Conservation (phyloP, 306 rosid species). For the Arachis stenosperma region DNA sequence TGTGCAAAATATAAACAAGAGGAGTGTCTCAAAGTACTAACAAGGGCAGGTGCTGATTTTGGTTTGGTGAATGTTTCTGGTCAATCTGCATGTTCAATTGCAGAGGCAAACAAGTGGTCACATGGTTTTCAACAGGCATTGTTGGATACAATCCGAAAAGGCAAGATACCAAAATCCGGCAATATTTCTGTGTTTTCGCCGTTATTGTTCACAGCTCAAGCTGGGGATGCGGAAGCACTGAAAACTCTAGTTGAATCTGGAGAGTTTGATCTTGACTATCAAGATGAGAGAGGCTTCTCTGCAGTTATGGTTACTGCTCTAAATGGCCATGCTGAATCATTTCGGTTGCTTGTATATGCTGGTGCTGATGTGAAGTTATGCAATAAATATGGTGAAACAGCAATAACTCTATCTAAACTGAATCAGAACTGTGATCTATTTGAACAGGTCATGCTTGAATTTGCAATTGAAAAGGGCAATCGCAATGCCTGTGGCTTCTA, state of each 20-base stretch:
- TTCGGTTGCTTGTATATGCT: slow-evolving; percentile 77
- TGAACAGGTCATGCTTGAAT: slow-evolving; percentile 91
- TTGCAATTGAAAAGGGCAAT: slow-evolving; percentile 80
- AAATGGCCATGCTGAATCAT: slow-evolving; percentile 76
- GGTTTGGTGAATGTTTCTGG: slow-evolving; percentile 69
- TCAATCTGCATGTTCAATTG: slow-evolving; percentile 67
- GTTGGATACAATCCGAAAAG: slow-evolving; percentile 50
- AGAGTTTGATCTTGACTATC: slow-evolving; percentile 67
- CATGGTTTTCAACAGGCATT: slow-evolving; percentile 67
- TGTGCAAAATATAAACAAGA: slow-evolving; percentile 70
- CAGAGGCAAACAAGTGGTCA: slow-evolving; percentile 69
- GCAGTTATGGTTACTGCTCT: slow-evolving; percentile 80
- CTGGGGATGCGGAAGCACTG: slow-evolving; percentile 77
- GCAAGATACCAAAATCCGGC: slow-evolving; percentile 69
- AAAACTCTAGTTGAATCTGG: slow-evolving; percentile 60
- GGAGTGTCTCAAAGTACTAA: slow-evolving; percentile 67
- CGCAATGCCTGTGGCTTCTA: slow-evolving; percentile 70
- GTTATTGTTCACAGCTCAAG: slow-evolving; percentile 63
- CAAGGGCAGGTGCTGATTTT: slow-evolving; percentile 75
- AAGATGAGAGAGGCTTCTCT: slow-evolving; percentile 74
- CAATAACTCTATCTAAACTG: slow-evolving; percentile 60
- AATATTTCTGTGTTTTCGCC: slow-evolving; percentile 61
- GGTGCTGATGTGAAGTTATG: slow-evolving; percentile 81
- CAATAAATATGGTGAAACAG: slow-evolving; percentile 78
- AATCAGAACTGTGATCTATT: slow-evolving; percentile 66